phyloP scores from a whole-genome alignment of 306 rosid genomes.

The Erythrophleum fordii region DNA sequence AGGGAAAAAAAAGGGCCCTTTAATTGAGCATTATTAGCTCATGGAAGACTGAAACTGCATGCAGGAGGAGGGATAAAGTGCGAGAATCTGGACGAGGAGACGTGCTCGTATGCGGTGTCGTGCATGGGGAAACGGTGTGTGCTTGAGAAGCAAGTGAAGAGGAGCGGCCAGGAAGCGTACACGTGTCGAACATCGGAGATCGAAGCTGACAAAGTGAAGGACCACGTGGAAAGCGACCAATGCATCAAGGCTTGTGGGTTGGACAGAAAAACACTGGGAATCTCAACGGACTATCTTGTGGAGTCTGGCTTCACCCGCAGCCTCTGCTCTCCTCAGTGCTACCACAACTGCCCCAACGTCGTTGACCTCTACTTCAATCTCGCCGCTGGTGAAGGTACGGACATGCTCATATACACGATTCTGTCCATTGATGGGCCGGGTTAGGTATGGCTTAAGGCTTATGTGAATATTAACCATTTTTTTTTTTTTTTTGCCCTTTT shows the following conservation, averaged over 20 bases:
- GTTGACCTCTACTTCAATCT: constrained; percentile 72
- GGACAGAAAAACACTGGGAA: constrained; percentile 54
- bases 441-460: no score
- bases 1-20: no score
- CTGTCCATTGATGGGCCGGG: no score
- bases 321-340: constrained; percentile 63
- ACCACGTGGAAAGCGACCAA: constrained; percentile 55
- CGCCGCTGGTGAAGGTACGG: constrained; percentile 77
- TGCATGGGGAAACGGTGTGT: constrained; percentile 62
- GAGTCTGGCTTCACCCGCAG: constrained; percentile 55
- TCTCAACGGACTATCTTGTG: constrained; percentile 61
- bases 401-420: no score
- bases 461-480: no score
- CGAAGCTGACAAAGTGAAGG: constrained; percentile 53
- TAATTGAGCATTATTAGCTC: no score
- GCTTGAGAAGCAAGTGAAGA: constrained; percentile 58
- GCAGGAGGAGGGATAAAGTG: constrained; percentile 46
- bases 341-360: constrained; percentile 59
- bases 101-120: constrained; percentile 68
- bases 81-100: constrained; percentile 50
- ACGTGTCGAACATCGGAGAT: constrained; percentile 58
- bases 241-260: constrained; percentile 64
- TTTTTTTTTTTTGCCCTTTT: no score
- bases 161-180: constrained; percentile 61
- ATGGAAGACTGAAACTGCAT: no score